Evolutionary conservation across 192 early-diverging fungal genomes (phyloP).

Genomic region (Allomyces arbusculus): DNA sequence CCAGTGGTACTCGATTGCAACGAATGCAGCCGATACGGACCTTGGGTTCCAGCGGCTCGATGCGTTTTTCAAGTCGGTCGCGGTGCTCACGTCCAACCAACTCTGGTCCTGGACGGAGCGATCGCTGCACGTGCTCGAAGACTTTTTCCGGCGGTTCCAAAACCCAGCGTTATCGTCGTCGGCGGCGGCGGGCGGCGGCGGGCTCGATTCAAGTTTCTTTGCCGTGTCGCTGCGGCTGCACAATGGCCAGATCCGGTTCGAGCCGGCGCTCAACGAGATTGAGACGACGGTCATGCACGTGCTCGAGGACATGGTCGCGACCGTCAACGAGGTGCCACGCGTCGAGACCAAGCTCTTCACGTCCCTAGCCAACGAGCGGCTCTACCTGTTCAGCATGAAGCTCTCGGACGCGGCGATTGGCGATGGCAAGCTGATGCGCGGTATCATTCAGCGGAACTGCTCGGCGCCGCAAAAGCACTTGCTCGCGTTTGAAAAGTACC

Average conservation of each 20-base stretch:
- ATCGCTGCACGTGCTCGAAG: background rate
- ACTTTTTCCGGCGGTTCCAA: background rate
- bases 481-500: slow-evolving; percentile 13
- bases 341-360: slow-evolving; percentile 20
- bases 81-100: slow-evolving; percentile 14
- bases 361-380: background rate
- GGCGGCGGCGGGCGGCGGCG: slow-evolving; percentile 7
- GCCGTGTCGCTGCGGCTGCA: slow-evolving; percentile 8
- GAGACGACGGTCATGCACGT: slow-evolving; percentile 23
- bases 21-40: slow-evolving; percentile 15
- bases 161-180: no score
- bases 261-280: slow-evolving; percentile 29
- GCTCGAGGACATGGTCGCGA: slow-evolving; percentile 21
- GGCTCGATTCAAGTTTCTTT: slow-evolving; percentile 16
- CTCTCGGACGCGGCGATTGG: slow-evolving; percentile 9
- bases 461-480: slow-evolving; percentile 16
- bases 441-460: slow-evolving; percentile 8
- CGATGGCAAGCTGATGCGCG: slow-evolving; percentile 14
- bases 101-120: slow-evolving; percentile 1
- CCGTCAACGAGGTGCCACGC: slow-evolving; percentile 22
- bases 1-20: slow-evolving; percentile 14
- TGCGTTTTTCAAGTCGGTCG: slow-evolving; percentile 1
- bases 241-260: slow-evolving; percentile 26
- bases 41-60: slow-evolving; percentile 16
- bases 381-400: slow-evolving; percentile 3